These are phyloP conservation scores for Abelmoschus esculentus DNA, from an alignment of 345 rosid species.

Conservation along the genomic window DNA sequence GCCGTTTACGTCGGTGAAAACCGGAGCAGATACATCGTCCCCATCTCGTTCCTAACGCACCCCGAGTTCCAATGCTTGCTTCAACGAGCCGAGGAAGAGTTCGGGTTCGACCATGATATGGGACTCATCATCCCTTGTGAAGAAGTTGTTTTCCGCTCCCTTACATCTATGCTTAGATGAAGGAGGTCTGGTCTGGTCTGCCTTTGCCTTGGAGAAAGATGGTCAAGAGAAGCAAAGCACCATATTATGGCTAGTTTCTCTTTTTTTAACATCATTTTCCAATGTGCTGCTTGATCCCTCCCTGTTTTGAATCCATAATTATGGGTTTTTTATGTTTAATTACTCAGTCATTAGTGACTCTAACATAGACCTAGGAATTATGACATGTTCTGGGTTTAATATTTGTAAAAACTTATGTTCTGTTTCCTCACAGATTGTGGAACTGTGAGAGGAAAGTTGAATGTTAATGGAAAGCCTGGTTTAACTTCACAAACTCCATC, in stretches of 20 bases:
- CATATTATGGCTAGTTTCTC: conserved; percentile 4
- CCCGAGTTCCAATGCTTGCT: conserved; percentile 79
- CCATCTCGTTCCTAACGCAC: conserved; percentile 65
- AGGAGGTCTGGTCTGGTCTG: background rate
- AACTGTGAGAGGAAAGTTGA: conserved; percentile 44
- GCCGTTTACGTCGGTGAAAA: conserved; percentile 83
- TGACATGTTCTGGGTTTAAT: conserved; percentile 27
- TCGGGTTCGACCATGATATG: conserved; percentile 84
- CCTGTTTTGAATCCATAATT: conserved; percentile 8
- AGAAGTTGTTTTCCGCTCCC: conserved; percentile 76
- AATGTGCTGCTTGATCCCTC: conserved; percentile 11
- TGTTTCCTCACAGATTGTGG: conserved; percentile 50
- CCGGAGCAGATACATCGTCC: conserved; percentile 77
- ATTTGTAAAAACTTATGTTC: conserved; percentile 28
- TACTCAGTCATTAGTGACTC: conserved; percentile 19
- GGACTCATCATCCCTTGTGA: conserved; percentile 95
- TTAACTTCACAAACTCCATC: background rate
- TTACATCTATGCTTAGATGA: conserved; percentile 73
- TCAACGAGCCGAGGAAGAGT: conserved; percentile 86
- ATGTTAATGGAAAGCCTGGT: conserved; percentile 16
- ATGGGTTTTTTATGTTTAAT: conserved; percentile 21
- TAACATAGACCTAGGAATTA: conserved; percentile 28
- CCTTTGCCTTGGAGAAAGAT: conserved; percentile 28
- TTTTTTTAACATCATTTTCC: conserved; percentile 35
- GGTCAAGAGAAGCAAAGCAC: conserved; percentile 34